Conservation (phyloP, 306 rosid species). For the Cucumis cinereus region DNA sequence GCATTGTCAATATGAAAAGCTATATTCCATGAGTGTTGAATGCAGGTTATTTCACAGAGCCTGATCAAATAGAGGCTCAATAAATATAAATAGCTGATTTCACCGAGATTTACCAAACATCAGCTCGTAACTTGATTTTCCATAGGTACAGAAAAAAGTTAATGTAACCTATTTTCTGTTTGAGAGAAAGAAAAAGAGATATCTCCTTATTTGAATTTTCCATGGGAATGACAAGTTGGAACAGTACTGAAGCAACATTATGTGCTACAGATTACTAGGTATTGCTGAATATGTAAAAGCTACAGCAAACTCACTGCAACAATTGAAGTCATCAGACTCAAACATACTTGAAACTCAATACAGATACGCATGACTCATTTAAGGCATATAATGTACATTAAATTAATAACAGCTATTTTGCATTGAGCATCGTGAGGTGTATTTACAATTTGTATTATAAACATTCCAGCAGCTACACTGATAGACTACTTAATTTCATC, state of each 20-base stretch:
- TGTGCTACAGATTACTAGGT: background rate
- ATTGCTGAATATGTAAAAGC: background rate
- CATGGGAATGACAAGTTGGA: background rate
- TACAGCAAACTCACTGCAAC: background rate
- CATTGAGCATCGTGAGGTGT: background rate
- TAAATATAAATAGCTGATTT: background rate
- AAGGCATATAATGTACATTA: background rate
- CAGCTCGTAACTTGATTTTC: background rate
- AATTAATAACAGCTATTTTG: background rate
- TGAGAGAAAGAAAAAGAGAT: background rate
- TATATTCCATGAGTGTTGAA: background rate
- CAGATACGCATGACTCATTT: background rate
- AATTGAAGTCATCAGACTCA: background rate
- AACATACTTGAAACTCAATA: background rate
- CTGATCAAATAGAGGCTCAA: background rate
- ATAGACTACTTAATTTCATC: background rate
- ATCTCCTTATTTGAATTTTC: background rate
- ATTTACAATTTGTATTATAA: background rate
- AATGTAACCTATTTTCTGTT: background rate
- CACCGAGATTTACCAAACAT: background rate
- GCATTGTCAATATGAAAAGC: background rate
- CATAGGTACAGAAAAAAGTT: background rate
- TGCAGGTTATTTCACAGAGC: background rate
- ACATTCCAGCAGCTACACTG: background rate
- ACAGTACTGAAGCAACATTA: background rate